These are phyloP conservation scores for Rhodotorula sp. DNA, from an alignment of 1,284 basidiomycete genomes.

Conservation along the genomic window DNA sequence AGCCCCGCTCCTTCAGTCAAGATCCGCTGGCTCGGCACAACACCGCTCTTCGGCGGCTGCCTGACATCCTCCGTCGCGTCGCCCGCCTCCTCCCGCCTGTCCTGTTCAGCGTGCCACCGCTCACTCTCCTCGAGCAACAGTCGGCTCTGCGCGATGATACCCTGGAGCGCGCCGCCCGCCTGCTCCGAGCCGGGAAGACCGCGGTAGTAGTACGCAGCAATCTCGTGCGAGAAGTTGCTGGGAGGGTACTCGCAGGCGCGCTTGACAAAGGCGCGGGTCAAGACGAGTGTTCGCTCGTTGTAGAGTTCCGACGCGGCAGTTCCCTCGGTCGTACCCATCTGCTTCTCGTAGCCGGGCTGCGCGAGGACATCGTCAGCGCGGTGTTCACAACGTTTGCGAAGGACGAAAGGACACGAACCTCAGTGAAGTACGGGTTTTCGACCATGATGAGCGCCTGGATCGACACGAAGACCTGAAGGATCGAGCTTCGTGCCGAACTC, in stretches of 20 bases:
- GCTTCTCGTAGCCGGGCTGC: conserved; percentile 78
- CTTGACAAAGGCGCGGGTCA: conserved; percentile 82
- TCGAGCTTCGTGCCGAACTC: conserved; percentile 66
- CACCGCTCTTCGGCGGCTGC: conserved; percentile 18
- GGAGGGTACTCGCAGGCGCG: conserved; percentile 76
- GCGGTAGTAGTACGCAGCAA: conserved; percentile 71
- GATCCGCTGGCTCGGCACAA: conserved; percentile 30
- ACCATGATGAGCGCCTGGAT: conserved; percentile 91
- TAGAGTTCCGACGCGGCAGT: conserved; percentile 71
- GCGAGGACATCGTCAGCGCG: neutral
- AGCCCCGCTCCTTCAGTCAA: conserved; percentile 78
- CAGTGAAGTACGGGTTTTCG: conserved; percentile 68
- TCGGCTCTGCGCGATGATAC: conserved; percentile 65
- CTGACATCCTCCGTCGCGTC: conserved; percentile 67
- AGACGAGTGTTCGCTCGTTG: conserved; percentile 87
- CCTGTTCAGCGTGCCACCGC: conserved; percentile 43
- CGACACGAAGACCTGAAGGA: conserved; percentile 88
- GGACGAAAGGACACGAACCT: conserved; percentile 48
- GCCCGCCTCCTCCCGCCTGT: conserved; percentile 52
- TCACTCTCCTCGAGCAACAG: conserved; percentile 68
- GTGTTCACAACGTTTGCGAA: conserved; percentile 25
- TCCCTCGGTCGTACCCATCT: conserved; percentile 83
- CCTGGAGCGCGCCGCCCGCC: conserved; percentile 59
- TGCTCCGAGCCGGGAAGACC: conserved; percentile 15
- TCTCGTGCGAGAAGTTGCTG: conserved; percentile 68